These are phyloP conservation scores for Phycomyces blakesleeanus DNA, from an alignment of 192 early-diverging fungal genomes.

Conservation along the genomic window DNA sequence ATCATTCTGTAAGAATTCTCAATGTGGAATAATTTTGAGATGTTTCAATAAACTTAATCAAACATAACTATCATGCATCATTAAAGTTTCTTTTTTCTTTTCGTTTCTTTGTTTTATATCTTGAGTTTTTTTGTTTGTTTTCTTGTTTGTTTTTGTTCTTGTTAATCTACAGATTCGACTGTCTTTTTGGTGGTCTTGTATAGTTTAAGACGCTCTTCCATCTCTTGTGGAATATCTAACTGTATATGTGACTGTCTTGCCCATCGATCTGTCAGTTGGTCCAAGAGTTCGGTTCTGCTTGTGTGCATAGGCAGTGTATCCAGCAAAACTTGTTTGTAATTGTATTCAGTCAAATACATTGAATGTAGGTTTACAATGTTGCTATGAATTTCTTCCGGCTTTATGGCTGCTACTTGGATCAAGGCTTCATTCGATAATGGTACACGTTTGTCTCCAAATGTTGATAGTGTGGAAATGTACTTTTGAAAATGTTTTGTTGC, in stretches of 20 bases:
- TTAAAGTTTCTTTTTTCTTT: neutral
- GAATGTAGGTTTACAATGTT: constrained; percentile 4
- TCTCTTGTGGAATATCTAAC: constrained; percentile 5
- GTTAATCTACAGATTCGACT: constrained; percentile 19
- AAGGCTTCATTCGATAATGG: constrained; percentile 19
- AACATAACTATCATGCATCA: constrained; percentile 1
- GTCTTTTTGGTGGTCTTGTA: constrained; percentile 28
- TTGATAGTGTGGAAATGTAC: neutral
- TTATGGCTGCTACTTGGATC: constrained; percentile 16
- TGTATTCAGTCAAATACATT: constrained; percentile 15
- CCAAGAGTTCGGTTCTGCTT: neutral
- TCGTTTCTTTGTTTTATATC: constrained; percentile 1
- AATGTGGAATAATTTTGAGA: constrained; percentile 28
- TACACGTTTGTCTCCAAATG: neutral
- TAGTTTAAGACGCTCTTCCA: constrained; percentile 23
- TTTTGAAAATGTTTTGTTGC: neutral
- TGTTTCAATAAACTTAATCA: neutral
- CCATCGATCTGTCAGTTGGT: constrained; percentile 14
- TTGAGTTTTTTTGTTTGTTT: neutral
- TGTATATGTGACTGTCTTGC: constrained; percentile 15
- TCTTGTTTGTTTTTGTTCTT: neutral
- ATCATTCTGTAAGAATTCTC: constrained; percentile 73
- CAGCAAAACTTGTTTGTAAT: constrained; percentile 8
- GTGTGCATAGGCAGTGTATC: neutral
- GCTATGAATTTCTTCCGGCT: constrained; percentile 11